Evolutionary conservation across 495 filamentous ascomycete genomes (phyloP).

Genomic region (Aspergillus bridgeri): DNA sequence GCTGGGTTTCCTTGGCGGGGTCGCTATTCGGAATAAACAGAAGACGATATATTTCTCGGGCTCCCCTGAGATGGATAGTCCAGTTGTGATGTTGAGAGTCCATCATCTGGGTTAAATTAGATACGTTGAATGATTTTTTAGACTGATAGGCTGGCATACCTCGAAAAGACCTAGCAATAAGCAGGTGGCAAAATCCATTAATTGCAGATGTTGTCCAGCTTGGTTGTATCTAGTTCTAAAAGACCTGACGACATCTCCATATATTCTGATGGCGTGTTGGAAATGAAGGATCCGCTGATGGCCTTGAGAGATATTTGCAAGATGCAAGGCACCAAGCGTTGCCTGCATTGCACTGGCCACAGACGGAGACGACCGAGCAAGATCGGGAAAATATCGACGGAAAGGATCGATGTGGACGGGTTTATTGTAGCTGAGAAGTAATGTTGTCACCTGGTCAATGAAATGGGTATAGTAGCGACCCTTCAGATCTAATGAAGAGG

Average conservation of each 20-base stretch:
- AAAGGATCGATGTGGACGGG: conserved; percentile 36
- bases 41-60: conserved; percentile 39
- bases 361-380: conserved; percentile 35
- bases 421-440: conserved; percentile 40
- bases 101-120: conserved; percentile 35
- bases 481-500: conserved; percentile 25
- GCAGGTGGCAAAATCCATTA: conserved; percentile 41
- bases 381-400: conserved; percentile 34
- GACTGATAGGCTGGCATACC: conserved; percentile 15
- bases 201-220: conserved; percentile 23
- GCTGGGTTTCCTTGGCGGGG: conserved; percentile 28
- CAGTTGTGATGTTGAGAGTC: conserved; percentile 43
- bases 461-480: conserved; percentile 40
- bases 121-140: too few species aligned
- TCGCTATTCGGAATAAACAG: conserved; percentile 32
- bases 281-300: conserved; percentile 36
- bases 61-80: conserved; percentile 40
- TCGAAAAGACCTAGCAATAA: conserved; percentile 39
- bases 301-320: conserved; percentile 38
- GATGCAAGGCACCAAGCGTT: conserved; percentile 41
- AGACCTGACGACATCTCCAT: conserved; percentile 37
- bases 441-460: conserved; percentile 35
- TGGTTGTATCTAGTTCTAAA: conserved; percentile 32
- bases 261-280: conserved; percentile 41
- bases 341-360: conserved; percentile 43